Evolutionary conservation across 768 basidiomycete species (phyloP), one percentile per base, ranked within the genome.

Genomic region (Tricholoma matsutake): DNA sequence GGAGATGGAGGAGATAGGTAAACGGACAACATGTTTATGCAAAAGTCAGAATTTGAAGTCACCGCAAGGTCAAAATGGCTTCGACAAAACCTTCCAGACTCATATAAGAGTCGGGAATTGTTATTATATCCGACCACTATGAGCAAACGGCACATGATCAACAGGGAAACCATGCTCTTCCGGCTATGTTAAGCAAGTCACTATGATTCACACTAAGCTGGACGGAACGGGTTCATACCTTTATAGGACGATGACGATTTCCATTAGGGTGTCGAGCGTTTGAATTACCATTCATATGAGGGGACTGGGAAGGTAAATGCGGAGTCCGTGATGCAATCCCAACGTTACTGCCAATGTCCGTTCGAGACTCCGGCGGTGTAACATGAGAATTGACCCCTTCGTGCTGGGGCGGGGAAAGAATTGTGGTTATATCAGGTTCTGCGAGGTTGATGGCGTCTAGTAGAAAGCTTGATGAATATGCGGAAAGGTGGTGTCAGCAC

Each of bases 361-460:
- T 22, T 34, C 16, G 32, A 57, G 59, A 9, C 28, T 31, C 14
- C 32, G 29, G 28, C 14, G 37, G 20, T n/a, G 29, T 14, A 28
- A 18, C 34, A 7, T n/a, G 47, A 34, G 59, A 14, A 39, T 25
- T 37, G 31, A 57, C 7, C 1, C 1, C 47, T 14, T 28, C 25
- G 29, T 18, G 56, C 5, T 47, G 32, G 2, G 56, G 5, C n/a
- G 65, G 63, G 2, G 63, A 54, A 32, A 65, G 54, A 22, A 67
- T 47, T 14, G 56, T 47, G 20, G 61, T 45, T 9, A 68, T 61
- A 1, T 63, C 58, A 11, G 68, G 67, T 8, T 62, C 58, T 14
- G 68, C 47, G 22, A 60, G 14, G 63, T 65, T 54, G 4, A 78
- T 71, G 14, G 77, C 72, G 60, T 79, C 78, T 20, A 79, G 69